Percentiles rank a stretch among this genome's conserved stretches.
Evolutionary conservation across 2,329 filamentous ascomycete species (phyloP).

Genomic region (Juglanconis oblonga): DNA sequence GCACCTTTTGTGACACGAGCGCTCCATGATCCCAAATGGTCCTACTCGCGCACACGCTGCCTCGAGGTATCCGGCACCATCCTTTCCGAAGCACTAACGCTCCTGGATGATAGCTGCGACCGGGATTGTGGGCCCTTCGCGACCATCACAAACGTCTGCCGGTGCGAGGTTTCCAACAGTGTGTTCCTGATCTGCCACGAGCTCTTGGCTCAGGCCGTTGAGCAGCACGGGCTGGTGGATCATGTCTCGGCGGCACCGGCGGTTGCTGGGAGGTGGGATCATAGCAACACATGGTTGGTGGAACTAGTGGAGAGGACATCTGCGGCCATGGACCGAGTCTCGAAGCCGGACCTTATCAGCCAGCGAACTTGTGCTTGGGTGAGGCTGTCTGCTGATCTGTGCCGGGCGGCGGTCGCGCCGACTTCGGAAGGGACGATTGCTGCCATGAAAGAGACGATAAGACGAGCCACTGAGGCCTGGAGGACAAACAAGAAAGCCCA

Average conservation of each 20-base stretch:
- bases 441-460: slow-evolving; percentile 8
- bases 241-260: not conserved
- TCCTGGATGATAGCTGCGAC: not conserved
- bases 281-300: not conserved
- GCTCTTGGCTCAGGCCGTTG: slow-evolving; percentile 4
- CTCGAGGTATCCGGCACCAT: slow-evolving; percentile 1
- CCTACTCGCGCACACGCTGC: slow-evolving; percentile 8
- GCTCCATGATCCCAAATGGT: slow-evolving; percentile 9
- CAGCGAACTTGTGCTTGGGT: slow-evolving; percentile 13
- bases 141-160: slow-evolving; percentile 9
- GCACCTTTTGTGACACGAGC: slow-evolving; percentile 9
- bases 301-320: slow-evolving; percentile 2
- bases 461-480: not conserved
- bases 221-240: slow-evolving; percentile 2
- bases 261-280: not conserved
- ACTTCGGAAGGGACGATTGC: not conserved
- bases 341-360: slow-evolving; percentile 11
- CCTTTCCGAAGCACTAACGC: slow-evolving; percentile 1
- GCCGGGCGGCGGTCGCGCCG: not conserved
- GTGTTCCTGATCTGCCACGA: slow-evolving; percentile 13
- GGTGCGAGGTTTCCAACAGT: slow-evolving; percentile 12
- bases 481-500: not conserved
- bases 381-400: slow-evolving; percentile 8
- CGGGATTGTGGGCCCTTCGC: slow-evolving; percentile 3
- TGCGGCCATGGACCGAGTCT: not conserved